phyloP scores from a whole-genome alignment of 169 alveolate species.

The Plasmodium ovale region DNA sequence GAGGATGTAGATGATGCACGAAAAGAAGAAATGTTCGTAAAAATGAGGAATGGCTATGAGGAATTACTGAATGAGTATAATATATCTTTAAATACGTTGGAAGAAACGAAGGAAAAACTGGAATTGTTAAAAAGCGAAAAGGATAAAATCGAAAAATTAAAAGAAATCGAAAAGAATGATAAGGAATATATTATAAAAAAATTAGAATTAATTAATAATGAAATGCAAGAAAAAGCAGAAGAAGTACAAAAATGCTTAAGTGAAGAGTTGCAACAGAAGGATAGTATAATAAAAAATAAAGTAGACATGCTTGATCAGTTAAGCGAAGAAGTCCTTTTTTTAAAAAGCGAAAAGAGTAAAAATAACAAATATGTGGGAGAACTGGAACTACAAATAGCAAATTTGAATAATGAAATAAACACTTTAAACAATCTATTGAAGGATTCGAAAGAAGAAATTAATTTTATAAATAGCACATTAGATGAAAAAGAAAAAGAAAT shows the following conservation, averaged over 20 bases:
- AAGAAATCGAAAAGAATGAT: conserved; percentile 46
- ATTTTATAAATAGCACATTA: not conserved
- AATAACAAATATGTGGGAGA: conserved; percentile 31
- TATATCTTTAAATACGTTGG: conserved; percentile 21
- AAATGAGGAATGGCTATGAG: conserved; percentile 25
- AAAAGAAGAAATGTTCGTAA: conserved; percentile 29
- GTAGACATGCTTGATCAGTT: conserved; percentile 24
- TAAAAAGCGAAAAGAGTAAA: conserved; percentile 15
- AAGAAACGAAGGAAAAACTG: conserved; percentile 31
- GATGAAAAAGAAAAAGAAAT: conserved; percentile 49
- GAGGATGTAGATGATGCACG: not conserved
- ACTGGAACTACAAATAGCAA: conserved; percentile 46
- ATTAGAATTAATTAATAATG: conserved; percentile 41
- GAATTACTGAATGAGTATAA: conserved; percentile 50
- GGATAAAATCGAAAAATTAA: conserved; percentile 41
- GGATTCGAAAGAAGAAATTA: conserved; percentile 60
- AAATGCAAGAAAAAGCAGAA: conserved; percentile 39
- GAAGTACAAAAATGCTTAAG: conserved; percentile 24
- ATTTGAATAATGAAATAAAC: conserved; percentile 54
- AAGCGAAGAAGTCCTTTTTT: conserved; percentile 13
- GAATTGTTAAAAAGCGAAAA: conserved; percentile 40
- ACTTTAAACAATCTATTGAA: conserved; percentile 32
- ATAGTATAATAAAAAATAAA: conserved; percentile 41
- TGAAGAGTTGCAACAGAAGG: conserved; percentile 35
- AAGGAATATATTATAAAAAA: conserved; percentile 66